A percentile compares a stretch with the other conserved stretches of the same genome.
phyloP scores from a whole-genome alignment of 164 flowering plant genomes.

The Nymphaea thermarum region DNA sequence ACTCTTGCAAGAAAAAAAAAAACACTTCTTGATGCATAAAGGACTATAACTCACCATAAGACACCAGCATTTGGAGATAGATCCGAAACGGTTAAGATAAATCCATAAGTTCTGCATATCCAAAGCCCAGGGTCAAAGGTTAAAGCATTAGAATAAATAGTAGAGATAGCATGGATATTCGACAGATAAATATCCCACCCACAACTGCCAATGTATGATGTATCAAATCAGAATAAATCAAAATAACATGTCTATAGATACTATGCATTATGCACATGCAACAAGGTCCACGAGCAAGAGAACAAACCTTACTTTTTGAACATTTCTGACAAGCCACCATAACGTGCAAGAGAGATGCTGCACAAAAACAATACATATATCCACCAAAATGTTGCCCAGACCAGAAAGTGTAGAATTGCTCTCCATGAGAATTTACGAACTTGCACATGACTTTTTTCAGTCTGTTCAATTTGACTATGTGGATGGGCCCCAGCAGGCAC shows the following conservation, averaged over 20 bases:
- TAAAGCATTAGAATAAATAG: too few species aligned
- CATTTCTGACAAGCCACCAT: conserved; percentile 81
- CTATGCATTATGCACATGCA: too few species aligned
- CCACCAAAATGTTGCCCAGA: conserved; percentile 69
- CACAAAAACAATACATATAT: conserved; percentile 54
- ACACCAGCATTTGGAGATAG: conserved; percentile 94
- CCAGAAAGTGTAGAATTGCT: conserved; percentile 37
- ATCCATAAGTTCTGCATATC: conserved; percentile 80
- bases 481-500: not conserved
- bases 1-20: not conserved
- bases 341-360: conserved; percentile 39
- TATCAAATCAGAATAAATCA: too few species aligned
- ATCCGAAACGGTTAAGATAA: conserved; percentile 78
- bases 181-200: not conserved
- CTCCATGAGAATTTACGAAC: conserved; percentile 36
- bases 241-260: too few species aligned
- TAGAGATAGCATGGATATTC: not conserved
- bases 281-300: not conserved
- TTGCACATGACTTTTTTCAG: not conserved
- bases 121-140: not conserved
- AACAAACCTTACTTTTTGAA: conserved; percentile 44
- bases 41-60: conserved; percentile 47
- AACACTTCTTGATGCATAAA: not conserved
- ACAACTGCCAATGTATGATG: too few species aligned
- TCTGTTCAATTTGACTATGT: not conserved